phyloP scores from a whole-genome alignment of 2,329 filamentous ascomycete genomes.

The Talaromyces sp. region DNA sequence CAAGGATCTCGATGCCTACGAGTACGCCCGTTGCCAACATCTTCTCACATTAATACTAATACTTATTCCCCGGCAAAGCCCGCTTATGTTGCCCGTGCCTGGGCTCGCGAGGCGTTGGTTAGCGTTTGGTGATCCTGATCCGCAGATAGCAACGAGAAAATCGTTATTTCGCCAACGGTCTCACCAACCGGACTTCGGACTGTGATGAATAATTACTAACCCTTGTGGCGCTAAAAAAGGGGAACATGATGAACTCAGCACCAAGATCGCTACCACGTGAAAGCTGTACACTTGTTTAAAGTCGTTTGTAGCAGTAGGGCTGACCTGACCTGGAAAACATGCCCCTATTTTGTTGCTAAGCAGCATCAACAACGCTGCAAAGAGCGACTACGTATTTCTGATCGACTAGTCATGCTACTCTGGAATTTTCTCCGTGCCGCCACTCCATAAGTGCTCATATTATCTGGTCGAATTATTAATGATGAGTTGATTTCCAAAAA shows the following conservation, averaged over 20 bases:
- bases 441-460: not conserved
- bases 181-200: not conserved
- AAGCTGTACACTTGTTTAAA: not conserved
- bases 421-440: not conserved
- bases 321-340: not conserved
- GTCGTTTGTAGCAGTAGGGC: not conserved
- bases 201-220: no score
- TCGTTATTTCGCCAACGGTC: not conserved
- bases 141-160: not conserved
- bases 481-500: not conserved
- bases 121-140: not conserved
- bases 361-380: not conserved
- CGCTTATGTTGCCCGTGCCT: not conserved
- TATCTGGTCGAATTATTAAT: no score
- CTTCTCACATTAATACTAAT: not conserved
- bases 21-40: not conserved
- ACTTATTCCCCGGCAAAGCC: not conserved
- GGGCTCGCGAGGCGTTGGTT: not conserved
- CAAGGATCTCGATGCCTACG: not conserved
- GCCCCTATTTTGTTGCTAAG: not conserved
- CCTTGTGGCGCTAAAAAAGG: not conserved
- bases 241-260: not conserved
- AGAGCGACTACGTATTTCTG: not conserved
- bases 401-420: not conserved
- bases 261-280: not conserved